Conservation (phyloP, 495 filamentous ascomycete genomes). For the Oleoguttula mirabilis region DNA sequence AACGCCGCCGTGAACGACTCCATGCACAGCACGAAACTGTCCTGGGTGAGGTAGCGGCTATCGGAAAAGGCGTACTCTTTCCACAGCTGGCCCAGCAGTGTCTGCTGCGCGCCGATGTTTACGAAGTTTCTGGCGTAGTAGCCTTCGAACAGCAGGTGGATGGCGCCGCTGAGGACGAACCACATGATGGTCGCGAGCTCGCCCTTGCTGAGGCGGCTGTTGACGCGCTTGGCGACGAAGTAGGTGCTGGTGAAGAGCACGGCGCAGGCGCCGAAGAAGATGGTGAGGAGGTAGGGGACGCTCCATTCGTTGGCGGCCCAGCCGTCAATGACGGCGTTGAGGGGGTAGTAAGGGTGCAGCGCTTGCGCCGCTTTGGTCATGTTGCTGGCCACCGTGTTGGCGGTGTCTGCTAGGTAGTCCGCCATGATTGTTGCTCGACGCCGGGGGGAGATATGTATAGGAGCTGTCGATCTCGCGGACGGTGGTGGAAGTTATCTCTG, state of each 20-base stretch:
- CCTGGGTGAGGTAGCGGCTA: conserved; percentile 66
- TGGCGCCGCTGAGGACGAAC: conserved; percentile 48
- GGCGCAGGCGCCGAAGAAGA: conserved; percentile 36
- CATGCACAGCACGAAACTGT: conserved; percentile 72
- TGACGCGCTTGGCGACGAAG: conserved; percentile 31
- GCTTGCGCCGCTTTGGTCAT: conserved; percentile 5
- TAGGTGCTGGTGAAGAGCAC: conserved; percentile 38
- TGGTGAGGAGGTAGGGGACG: conserved; percentile 36
- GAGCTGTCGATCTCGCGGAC: no score
- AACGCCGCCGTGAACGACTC: conserved; percentile 70
- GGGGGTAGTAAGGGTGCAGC: conserved; percentile 63
- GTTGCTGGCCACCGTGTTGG: conserved; percentile 2
- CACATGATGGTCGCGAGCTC: conserved; percentile 48
- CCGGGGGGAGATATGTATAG: no score
- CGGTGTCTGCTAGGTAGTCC: conserved; percentile 1
- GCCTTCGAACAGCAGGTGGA: conserved; percentile 78
- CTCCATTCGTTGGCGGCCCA: conserved; percentile 48
- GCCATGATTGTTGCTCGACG: conserved; percentile 7
- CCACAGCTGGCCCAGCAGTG: conserved; percentile 70
- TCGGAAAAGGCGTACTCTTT: conserved; percentile 81
- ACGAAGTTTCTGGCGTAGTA: conserved; percentile 62
- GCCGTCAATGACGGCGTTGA: conserved; percentile 44
- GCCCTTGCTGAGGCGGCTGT: conserved; percentile 29
- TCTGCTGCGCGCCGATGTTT: conserved; percentile 44
- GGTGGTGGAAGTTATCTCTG: no score